phyloP scores from a whole-genome alignment of 352 stramenopile species.

The Peronospora tabacina region DNA sequence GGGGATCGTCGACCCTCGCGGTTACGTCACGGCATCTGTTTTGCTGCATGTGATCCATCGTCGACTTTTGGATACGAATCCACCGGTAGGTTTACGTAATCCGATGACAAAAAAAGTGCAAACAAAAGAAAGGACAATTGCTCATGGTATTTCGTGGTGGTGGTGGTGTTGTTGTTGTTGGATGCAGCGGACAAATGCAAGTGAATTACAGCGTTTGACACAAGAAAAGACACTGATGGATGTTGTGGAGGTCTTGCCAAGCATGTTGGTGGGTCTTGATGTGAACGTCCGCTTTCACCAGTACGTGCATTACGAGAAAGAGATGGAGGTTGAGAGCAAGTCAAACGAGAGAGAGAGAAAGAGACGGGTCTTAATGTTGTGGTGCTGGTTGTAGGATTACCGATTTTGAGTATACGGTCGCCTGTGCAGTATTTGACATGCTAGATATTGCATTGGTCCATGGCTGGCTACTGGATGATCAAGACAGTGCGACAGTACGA shows the following conservation, averaged over 20 bases:
- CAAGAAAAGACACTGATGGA: slow-evolving; percentile 86
- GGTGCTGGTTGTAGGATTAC: slow-evolving; percentile 39
- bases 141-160: too few relatives aligned
- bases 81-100: slow-evolving; percentile 28
- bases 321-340: too few relatives aligned
- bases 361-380: not conserved
- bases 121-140: not conserved
- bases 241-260: slow-evolving; percentile 88
- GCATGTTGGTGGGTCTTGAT: slow-evolving; percentile 93
- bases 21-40: slow-evolving; percentile 84
- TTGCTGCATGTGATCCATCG: slow-evolving; percentile 88
- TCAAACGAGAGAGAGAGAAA: too few relatives aligned
- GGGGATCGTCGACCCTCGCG: slow-evolving; percentile 28
- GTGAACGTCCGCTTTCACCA: slow-evolving; percentile 97
- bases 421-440: slow-evolving; percentile 94
- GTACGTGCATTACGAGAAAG: slow-evolving; percentile 22
- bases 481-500: slow-evolving; percentile 76
- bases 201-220: slow-evolving; percentile 55
- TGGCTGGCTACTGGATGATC: slow-evolving; percentile 94
- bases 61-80: slow-evolving; percentile 80
- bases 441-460: slow-evolving; percentile 93
- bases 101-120: not conserved
- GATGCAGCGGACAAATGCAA: slow-evolving; percentile 32
- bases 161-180: slow-evolving; percentile 5
- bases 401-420: slow-evolving; percentile 94